phyloP scores from a whole-genome alignment of 768 basidiomycete genomes.

The Auriscalpium orientale region DNA sequence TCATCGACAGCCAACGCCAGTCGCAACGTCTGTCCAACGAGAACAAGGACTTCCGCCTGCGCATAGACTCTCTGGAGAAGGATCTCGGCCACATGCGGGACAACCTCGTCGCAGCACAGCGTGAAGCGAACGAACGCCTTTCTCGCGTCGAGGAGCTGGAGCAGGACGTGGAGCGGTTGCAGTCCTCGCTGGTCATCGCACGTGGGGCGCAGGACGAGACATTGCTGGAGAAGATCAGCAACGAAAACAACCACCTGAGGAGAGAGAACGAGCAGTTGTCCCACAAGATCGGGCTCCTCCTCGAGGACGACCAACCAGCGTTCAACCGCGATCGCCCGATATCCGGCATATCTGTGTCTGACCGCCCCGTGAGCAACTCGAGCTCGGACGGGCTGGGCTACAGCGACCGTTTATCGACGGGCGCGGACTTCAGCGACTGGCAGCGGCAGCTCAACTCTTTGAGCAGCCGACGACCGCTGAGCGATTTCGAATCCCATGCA shows the following conservation, averaged over 20 bases:
- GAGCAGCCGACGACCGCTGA: conserved; percentile 63
- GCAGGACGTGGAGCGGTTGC: conserved; percentile 69
- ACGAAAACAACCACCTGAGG: conserved; percentile 71
- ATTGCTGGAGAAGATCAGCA: conserved; percentile 70
- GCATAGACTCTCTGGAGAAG: conserved; percentile 66
- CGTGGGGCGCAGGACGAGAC: conserved; percentile 75
- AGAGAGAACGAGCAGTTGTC: conserved; percentile 83
- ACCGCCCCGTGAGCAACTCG: conserved; percentile 61
- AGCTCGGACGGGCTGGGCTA: conserved; percentile 76
- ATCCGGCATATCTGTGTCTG: conserved; percentile 45
- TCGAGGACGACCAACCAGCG: conserved; percentile 77
- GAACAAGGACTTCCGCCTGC: conserved; percentile 68
- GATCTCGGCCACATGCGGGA: conserved; percentile 68
- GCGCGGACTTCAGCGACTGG: conserved; percentile 81
- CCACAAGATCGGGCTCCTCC: conserved; percentile 84
- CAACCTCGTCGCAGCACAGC: conserved; percentile 61
- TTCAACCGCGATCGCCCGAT: conserved; percentile 55
- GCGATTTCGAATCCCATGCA: conserved; percentile 60
- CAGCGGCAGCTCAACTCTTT: conserved; percentile 77
- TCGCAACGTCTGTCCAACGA: conserved; percentile 62
- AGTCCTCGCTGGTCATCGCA: conserved; percentile 63
- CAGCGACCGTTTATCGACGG: conserved; percentile 42
- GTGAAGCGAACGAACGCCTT: conserved; percentile 72
- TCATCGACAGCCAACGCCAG: conserved; percentile 74
- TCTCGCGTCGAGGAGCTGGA: conserved; percentile 74